Evolutionary conservation across 2,329 filamentous ascomycete genomes (phyloP), one percentile per base, ranked within the genome.

Genomic region (Aspergillus ruber): DNA sequence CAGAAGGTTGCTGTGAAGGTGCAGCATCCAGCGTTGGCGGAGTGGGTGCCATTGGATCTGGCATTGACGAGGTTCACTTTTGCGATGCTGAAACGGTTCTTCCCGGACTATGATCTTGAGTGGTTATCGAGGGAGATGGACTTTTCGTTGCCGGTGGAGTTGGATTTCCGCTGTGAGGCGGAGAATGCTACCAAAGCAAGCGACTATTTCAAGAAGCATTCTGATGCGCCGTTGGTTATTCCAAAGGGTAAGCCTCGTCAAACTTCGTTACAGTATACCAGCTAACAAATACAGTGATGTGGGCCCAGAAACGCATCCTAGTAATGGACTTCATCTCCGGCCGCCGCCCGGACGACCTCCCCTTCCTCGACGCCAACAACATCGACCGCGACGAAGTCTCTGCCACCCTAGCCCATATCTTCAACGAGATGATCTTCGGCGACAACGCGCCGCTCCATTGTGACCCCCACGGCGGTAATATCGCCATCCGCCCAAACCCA

Each of bases 351-450:
- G 93, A 98, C 65, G 91, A 98, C 63, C 79, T 97, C 1, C 82
- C 81, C 13, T 97, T 87, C 63, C 76, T 98, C 3, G 93, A 97
- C 66, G 74, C 78, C 6, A 86, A 94, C 64, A 80, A 82, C 49
- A 98, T 98, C 63, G 89, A 95, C 67, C 83, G 93, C 17, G 93
- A 97, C 63, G 91, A 97, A 68, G 93, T 98, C 4, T 95, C 90
- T 0, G 90, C 91, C 1, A 86, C 90, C 0, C 76, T 98, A 3
- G 86, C 93, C 0, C 83, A 85, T 50, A 89, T 98, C 50, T 98
- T 98, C 78, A 98, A 98, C 74, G 90, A 97, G 66, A 98, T 98
- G 93, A 96, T 98, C 57, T 98, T 98, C 56, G 90, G 91, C 43
- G 81, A 84, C 45, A 80, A 85, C 50, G 91, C 91, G 0, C 90